Percentiles rank a stretch among this genome's conserved stretches.
Evolutionary conservation across 2,329 filamentous ascomycete species (phyloP).

Genomic region (Aspergillus ochraceus): DNA sequence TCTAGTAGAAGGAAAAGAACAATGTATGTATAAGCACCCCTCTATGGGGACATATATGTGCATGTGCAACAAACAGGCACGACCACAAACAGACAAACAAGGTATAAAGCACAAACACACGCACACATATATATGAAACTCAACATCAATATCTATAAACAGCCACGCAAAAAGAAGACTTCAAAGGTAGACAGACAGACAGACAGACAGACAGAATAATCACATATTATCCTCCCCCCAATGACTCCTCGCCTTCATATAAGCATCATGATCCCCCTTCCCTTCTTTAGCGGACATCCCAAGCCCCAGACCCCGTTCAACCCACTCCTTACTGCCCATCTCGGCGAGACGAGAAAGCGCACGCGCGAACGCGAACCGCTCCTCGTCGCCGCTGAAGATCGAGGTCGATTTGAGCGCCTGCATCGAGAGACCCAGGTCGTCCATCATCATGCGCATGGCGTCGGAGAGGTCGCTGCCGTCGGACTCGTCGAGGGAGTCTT

Average conservation of each 20-base stretch:
- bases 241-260: constrained; percentile 49
- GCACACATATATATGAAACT: neutral
- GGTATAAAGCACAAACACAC: neutral
- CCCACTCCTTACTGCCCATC: constrained; percentile 95
- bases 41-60: neutral
- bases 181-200: no score
- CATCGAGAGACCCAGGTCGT: constrained; percentile 84
- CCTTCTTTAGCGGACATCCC: constrained; percentile 47
- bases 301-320: constrained; percentile 69
- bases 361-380: constrained; percentile 91
- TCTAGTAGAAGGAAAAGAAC: neutral
- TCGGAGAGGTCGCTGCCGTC: constrained; percentile 60
- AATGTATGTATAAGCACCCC: neutral
- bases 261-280: constrained; percentile 48
- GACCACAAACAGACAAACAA: neutral
- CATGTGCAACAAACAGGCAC: neutral
- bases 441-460: constrained; percentile 77
- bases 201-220: neutral
- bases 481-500: constrained; percentile 54
- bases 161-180: neutral
- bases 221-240: constrained; percentile 53
- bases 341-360: constrained; percentile 81
- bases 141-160: neutral
- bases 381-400: constrained; percentile 92
- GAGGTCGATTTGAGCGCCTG: constrained; percentile 78